A percentile compares a stretch with the other conserved stretches of the same genome.
Conservation (phyloP, 805 yeast species). For the Kluyveromyces nonfermentans region DNA sequence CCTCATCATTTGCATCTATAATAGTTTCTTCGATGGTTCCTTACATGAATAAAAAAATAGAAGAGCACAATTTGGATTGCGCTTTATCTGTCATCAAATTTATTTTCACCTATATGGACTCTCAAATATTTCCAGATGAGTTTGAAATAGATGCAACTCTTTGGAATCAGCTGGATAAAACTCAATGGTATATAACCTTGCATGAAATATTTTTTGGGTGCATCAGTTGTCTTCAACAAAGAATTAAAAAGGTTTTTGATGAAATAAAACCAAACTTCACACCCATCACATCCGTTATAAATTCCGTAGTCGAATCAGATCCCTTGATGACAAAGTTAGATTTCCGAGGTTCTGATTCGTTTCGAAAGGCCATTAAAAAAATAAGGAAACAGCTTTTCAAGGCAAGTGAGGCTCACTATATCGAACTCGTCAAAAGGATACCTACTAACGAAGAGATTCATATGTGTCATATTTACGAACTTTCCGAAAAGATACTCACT, state of each 20-base stretch:
- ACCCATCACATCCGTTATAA: constrained; percentile 40
- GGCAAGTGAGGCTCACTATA: constrained; percentile 38
- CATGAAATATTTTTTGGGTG: constrained; percentile 37
- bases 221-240: constrained; percentile 36
- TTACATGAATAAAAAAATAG: not conserved
- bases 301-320: constrained; percentile 42
- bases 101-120: constrained; percentile 27
- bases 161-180: constrained; percentile 41
- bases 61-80: not conserved
- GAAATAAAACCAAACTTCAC: constrained; percentile 49
- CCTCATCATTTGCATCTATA: not conserved
- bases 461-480: constrained; percentile 45
- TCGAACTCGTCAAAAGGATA: constrained; percentile 35
- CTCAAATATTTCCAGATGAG: constrained; percentile 15
- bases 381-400: constrained; percentile 30
- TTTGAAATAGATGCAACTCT: constrained; percentile 16
- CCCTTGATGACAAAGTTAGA: constrained; percentile 31
- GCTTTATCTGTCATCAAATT: constrained; percentile 22
- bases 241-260: constrained; percentile 35
- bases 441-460: constrained; percentile 52
- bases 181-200: constrained; percentile 41
- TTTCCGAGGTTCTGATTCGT: constrained; percentile 27
- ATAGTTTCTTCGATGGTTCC: constrained; percentile 22
- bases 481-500: constrained; percentile 44
- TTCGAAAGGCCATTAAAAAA: constrained; percentile 36